Base-by-base conservation (phyloP, 768 basidiomycete genomes). In the Hemileccinum impolitum region DNA sequence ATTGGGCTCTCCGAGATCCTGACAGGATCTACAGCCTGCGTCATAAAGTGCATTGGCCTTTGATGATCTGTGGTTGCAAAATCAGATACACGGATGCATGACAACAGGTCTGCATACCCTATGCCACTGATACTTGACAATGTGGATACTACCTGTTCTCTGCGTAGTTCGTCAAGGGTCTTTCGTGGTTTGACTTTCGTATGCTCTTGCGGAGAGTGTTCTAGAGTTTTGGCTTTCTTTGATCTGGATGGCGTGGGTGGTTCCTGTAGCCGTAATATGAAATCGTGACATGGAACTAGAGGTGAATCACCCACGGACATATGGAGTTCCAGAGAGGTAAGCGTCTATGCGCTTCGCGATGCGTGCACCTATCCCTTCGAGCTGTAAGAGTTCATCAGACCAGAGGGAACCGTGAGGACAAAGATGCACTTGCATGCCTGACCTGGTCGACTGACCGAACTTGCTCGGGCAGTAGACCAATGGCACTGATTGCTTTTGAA, bases 281-380 rank as follows among this genome's bases (percentile, higher is more conserved):
- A 32, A 38, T 12, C 26, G 38, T 47, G 51, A 41, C 36, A 48
- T 21, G 36, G 15, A 38, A 30, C 28, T 5, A 28, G 38, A 52
- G 32, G 11, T 13, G 43, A 28, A 48, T 39, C 52, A 68, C 67
- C 59, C 60, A 73, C 74, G 60, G 56, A 70, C 65, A 59, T 65
- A 64, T n/a, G 65, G 58, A 31, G 52, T 58, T 49, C 57, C 63
- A 31, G 54, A 62, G 42, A 73, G 59, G 57, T 57, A 72, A 17
- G 72, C 72, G 41, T 75, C 71, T 61, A 80, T 76, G 39, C 77
- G 73, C 39, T 69, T 65, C 30, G 66, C 56, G 13, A 80, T 80
- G 30, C 78, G 73, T 23, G 60, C 42, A 15, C 70, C 70, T 34
- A 71, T 51, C 12, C 71, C 71, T 8, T 59, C 50, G 11, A 72